phyloP scores from a whole-genome alignment of 2,329 filamentous ascomycete genomes.

The Alternaria ethzedia region DNA sequence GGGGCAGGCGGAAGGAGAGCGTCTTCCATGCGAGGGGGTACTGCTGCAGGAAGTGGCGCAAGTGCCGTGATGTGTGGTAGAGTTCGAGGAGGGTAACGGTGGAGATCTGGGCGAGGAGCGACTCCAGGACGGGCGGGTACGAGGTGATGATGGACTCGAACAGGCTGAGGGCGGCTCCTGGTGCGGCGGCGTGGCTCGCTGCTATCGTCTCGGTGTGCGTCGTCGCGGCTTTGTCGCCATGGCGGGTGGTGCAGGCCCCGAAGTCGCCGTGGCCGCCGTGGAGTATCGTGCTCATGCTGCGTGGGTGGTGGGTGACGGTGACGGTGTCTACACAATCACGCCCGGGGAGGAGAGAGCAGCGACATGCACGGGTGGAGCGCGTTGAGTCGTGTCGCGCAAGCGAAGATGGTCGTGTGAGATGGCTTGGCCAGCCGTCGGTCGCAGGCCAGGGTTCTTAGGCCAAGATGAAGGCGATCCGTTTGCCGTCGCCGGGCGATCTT shows the following conservation, averaged over 20 bases:
- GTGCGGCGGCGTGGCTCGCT: constrained; percentile 3
- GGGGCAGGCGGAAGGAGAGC: constrained; percentile 63
- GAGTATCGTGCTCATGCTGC: constrained; percentile 36
- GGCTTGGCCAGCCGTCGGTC: constrained; percentile 9
- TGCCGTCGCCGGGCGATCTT: constrained; percentile 13
- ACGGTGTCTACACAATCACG: constrained; percentile 28
- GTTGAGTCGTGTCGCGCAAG: constrained; percentile 27
- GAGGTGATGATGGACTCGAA: constrained; percentile 64
- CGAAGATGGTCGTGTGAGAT: constrained; percentile 33
- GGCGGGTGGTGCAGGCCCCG: constrained; percentile 18
- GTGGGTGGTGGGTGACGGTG: constrained; percentile 24
- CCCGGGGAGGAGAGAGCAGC: constrained; percentile 29
- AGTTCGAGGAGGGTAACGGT: constrained; percentile 63
- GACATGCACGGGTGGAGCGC: constrained; percentile 38
- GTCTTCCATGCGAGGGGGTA: constrained; percentile 68
- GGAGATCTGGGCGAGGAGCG: constrained; percentile 63
- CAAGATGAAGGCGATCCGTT: constrained; percentile 16
- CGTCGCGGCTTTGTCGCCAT: not conserved
- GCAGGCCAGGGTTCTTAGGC: constrained; percentile 13
- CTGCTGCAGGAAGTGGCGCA: constrained; percentile 60
- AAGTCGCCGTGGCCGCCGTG: constrained; percentile 22
- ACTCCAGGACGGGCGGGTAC: constrained; percentile 65
- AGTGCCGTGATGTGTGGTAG: constrained; percentile 63
- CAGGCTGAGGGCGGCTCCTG: constrained; percentile 33
- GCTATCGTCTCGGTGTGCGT: constrained; percentile 8